phyloP scores from a whole-genome alignment of 2,329 filamentous ascomycete species.

The Juglanconis oblonga region DNA sequence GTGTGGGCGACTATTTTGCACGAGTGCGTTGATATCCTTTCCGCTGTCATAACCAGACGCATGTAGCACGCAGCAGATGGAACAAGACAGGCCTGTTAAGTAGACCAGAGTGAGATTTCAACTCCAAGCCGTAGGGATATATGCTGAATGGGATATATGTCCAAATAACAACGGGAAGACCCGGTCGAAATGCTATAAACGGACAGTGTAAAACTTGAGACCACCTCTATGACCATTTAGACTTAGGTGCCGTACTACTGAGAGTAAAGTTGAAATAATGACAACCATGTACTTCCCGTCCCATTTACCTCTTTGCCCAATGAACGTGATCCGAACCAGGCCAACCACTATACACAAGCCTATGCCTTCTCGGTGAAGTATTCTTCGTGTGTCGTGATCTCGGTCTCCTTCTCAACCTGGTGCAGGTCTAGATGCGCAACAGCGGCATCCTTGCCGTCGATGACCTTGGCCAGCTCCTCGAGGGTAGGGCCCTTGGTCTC shows the following conservation, averaged over 20 bases:
- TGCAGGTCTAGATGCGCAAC: slow-evolving; percentile 44
- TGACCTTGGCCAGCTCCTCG: slow-evolving; percentile 65
- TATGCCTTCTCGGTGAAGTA: slow-evolving; percentile 11
- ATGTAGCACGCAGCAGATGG: neutral
- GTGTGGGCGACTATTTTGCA: too few species aligned
- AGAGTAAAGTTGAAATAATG: neutral
- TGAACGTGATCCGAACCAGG: neutral
- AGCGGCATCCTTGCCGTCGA: slow-evolving; percentile 57
- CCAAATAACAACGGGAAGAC: neutral
- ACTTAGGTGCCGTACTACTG: neutral
- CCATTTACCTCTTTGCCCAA: neutral
- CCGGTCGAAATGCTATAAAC: neutral
- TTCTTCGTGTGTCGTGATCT: slow-evolving; percentile 19
- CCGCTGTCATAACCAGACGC: neutral
- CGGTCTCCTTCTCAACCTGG: slow-evolving; percentile 42
- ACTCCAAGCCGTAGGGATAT: neutral
- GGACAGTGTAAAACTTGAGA: neutral
- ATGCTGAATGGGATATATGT: neutral
- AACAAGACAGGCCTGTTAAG: neutral
- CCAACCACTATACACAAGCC: neutral
- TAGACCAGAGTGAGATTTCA: neutral
- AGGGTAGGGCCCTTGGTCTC: slow-evolving; percentile 64
- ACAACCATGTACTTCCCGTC: neutral
- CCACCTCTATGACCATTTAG: neutral
- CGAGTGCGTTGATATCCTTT: too few species aligned